Percentiles rank a stretch among this genome's conserved stretches.
Conservation (phyloP, 495 filamentous ascomycete genomes). For the Penicillium bialowiezense region DNA sequence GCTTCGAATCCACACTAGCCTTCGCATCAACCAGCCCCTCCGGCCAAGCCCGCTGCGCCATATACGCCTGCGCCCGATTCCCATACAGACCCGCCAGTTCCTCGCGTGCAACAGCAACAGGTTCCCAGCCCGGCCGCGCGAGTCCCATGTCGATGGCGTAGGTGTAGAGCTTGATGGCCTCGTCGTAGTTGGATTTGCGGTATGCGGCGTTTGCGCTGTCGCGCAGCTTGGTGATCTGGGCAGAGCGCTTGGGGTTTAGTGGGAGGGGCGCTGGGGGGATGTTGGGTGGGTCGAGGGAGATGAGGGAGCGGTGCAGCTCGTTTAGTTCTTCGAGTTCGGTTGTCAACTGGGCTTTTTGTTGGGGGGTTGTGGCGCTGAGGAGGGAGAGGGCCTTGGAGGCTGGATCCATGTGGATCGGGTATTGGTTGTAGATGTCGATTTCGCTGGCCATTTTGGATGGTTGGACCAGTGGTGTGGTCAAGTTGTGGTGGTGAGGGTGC, state of each 20-base stretch:
- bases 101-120: conserved; percentile 72
- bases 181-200: conserved; percentile 68
- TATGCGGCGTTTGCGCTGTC: conserved; percentile 80
- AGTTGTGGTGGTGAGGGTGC: neutral
- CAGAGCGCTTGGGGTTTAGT: conserved; percentile 67
- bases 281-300: conserved; percentile 43
- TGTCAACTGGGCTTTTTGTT: conserved; percentile 44
- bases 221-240: conserved; percentile 85
- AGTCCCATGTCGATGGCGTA: conserved; percentile 86
- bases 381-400: conserved; percentile 73
- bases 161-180: conserved; percentile 78
- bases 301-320: conserved; percentile 67
- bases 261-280: conserved; percentile 1
- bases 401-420: conserved; percentile 78
- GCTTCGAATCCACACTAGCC: conserved; percentile 84
- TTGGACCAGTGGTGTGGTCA: conserved; percentile 9
- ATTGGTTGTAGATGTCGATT: conserved; percentile 74
- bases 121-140: conserved; percentile 82
- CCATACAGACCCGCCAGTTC: conserved; percentile 75
- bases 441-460: conserved; percentile 31
- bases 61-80: conserved; percentile 88
- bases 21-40: conserved; percentile 84
- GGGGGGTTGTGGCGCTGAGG: conserved; percentile 29
- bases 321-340: conserved; percentile 71
- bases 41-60: conserved; percentile 73